A percentile compares a stretch with the other conserved stretches of the same genome.
These are phyloP conservation scores for Plasmodium falciparum DNA, from an alignment of 169 alveolate genomes.

Conservation along the genomic window DNA sequence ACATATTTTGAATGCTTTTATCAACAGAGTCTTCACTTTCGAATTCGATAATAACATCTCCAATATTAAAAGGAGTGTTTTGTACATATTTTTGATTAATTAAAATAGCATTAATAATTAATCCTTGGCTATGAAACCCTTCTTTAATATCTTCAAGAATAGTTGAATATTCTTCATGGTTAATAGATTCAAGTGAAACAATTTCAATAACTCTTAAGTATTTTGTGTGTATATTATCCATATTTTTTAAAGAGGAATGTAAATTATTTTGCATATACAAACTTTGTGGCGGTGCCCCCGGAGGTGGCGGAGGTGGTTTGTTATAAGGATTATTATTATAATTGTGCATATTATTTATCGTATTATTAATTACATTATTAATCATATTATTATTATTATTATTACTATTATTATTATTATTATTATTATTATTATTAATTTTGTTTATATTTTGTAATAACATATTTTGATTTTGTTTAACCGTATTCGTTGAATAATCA, in stretches of 20 bases:
- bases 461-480: constrained; percentile 50
- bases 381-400: constrained; percentile 3
- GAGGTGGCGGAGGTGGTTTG: constrained; percentile 67
- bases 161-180: constrained; percentile 75
- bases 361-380: constrained; percentile 60
- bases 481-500: constrained; percentile 87
- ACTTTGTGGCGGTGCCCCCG: constrained; percentile 35
- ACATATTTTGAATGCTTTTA: constrained; percentile 82
- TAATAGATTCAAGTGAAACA: constrained; percentile 28
- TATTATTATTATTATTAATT: not conserved
- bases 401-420: not conserved
- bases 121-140: constrained; percentile 85
- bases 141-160: constrained; percentile 84
- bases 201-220: constrained; percentile 56
- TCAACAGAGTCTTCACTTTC: constrained; percentile 79
- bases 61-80: constrained; percentile 77
- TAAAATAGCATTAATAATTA: constrained; percentile 78
- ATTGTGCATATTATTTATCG: not conserved
- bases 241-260: constrained; percentile 50
- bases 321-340: not conserved
- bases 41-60: constrained; percentile 85
- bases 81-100: constrained; percentile 80
- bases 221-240: constrained; percentile 70
- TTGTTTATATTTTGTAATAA: not conserved
- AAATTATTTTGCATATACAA: not conserved